Evolutionary conservation across 2,329 filamentous ascomycete species (phyloP), one percentile per base, ranked within the genome.

Genomic region (Pezicula neosporulosa): DNA sequence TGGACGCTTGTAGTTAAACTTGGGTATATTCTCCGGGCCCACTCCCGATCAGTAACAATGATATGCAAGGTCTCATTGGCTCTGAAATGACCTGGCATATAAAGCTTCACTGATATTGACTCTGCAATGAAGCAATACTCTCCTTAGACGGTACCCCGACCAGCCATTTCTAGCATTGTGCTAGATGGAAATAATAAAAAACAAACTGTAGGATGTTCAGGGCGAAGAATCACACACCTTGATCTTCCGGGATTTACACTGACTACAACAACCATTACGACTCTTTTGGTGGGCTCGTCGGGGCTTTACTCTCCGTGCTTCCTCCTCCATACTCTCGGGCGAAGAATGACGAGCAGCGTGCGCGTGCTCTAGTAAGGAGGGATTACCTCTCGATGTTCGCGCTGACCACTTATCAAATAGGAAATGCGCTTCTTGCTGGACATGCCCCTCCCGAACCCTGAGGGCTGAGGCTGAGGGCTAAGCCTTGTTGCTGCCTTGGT

Each of bases 161-260:
- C 18, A n/a, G 19, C 5, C 5, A 38, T 5, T 38, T 18, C 36
- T 38, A 13, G 2, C 24, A 44, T 37, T 15, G 6, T 15, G 15
- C 37, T 39, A 15, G n/a, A 21, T 21, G 15, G 19, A 4, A 10
- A 15, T 38, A 19, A 39, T 19, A 38, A 37, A 18, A 24, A 6
- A 24, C 24, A 24, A 4, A 6, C 24, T 24, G 24, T 24, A 6
- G 24, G 7, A 6, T 2, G 24, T 24, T 24, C 7, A 6, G 24
- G 10, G 9, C 21, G 24, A 27, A 47, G 9, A 16, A 39, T 21
- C 16, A 27, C 61, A 49, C 61, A 68, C 66, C 64, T 68, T 69
- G 50, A 69, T 60, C 50, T 67, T 68, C 36, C 65, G 50, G 52
- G 60, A 52, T 50, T 69, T 69, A 51, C 66, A 69, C 51, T 68